phyloP scores from a whole-genome alignment of 108 stramenopile species.

The Nitzschia sp. region DNA sequence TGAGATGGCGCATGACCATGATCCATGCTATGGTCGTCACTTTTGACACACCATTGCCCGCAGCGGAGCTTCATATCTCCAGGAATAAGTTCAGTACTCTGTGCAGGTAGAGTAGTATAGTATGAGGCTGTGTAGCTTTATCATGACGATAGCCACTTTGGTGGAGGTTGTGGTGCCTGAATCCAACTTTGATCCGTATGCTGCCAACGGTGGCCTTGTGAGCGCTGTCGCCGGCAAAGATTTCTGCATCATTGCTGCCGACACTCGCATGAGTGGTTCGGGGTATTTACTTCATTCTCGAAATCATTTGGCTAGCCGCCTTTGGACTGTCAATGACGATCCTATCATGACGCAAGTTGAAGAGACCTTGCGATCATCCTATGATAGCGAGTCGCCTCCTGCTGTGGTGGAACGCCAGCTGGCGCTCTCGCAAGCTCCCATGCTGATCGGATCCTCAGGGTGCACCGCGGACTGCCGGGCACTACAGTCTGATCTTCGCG shows the following conservation, averaged over 20 bases:
- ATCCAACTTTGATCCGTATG: constrained; percentile 68
- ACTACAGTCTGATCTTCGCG: constrained; percentile 56
- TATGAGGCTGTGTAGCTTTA: no score
- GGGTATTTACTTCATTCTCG: constrained; percentile 74
- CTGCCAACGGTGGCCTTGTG: constrained; percentile 77
- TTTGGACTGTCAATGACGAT: constrained; percentile 52
- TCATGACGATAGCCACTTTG: no score
- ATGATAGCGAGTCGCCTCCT: neutral
- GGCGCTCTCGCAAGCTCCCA: constrained; percentile 27
- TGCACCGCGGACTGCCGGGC: constrained; percentile 80
- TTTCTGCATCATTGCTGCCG: constrained; percentile 67
- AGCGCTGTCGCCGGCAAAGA: constrained; percentile 76
- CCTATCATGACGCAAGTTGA: constrained; percentile 7
- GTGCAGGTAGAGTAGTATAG: no score
- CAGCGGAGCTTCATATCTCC: no score
- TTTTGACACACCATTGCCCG: no score
- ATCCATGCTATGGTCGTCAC: no score
- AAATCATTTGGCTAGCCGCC: constrained; percentile 53
- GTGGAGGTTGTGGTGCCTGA: no score
- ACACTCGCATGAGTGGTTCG: constrained; percentile 69
- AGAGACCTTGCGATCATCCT: constrained; percentile 2
- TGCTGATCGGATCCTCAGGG: constrained; percentile 70
- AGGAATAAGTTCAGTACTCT: no score
- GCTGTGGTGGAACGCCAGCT: neutral
- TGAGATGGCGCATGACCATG: no score